Percentiles rank a stretch among this genome's conserved stretches.
Conservation (phyloP, 2,329 filamentous ascomycete species). For the Ophiocordyceps camponoti-saundersi region DNA sequence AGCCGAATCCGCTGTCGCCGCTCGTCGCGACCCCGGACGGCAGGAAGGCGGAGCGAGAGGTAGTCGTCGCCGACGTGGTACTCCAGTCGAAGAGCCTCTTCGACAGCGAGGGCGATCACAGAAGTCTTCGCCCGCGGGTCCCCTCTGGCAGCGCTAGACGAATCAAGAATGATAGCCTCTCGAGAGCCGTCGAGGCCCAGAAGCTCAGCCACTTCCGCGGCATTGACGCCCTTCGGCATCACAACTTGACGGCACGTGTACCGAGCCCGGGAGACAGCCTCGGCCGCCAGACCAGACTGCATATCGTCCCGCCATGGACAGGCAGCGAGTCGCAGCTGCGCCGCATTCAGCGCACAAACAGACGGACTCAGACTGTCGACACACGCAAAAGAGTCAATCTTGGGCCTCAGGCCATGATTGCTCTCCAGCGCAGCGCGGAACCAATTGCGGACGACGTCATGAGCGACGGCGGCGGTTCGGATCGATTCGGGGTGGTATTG, state of each 20-base stretch:
- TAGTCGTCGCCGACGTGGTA: conserved; percentile 33
- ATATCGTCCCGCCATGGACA: conserved; percentile 9
- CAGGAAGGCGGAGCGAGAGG: conserved; percentile 11
- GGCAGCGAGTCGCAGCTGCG: conserved; percentile 1
- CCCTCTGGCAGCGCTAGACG: conserved; percentile 32
- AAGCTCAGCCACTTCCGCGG: conserved; percentile 37
- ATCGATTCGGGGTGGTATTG: conserved; percentile 87
- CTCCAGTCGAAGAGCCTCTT: conserved; percentile 37
- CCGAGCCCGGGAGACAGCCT: conserved; percentile 9
- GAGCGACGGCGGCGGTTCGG: conserved; percentile 56
- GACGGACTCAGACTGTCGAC: conserved; percentile 8
- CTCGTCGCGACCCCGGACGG: conserved; percentile 4
- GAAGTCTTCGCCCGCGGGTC: conserved; percentile 39
- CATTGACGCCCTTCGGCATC: conserved; percentile 27
- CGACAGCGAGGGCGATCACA: conserved; percentile 53
- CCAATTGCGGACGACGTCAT: conserved; percentile 55
- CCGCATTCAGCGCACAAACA: neutral
- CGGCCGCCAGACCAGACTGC: conserved; percentile 11
- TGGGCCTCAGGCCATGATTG: conserved; percentile 24
- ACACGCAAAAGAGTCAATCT: conserved; percentile 2
- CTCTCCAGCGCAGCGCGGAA: conserved; percentile 47
- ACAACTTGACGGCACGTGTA: conserved; percentile 25
- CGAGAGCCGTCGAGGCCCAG: conserved; percentile 17
- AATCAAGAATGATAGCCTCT: conserved; percentile 42
- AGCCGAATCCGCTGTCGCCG: conserved; percentile 11